Evolutionary conservation across 2,329 filamentous ascomycete species (phyloP).

Genomic region (Monilinia fructigena): DNA sequence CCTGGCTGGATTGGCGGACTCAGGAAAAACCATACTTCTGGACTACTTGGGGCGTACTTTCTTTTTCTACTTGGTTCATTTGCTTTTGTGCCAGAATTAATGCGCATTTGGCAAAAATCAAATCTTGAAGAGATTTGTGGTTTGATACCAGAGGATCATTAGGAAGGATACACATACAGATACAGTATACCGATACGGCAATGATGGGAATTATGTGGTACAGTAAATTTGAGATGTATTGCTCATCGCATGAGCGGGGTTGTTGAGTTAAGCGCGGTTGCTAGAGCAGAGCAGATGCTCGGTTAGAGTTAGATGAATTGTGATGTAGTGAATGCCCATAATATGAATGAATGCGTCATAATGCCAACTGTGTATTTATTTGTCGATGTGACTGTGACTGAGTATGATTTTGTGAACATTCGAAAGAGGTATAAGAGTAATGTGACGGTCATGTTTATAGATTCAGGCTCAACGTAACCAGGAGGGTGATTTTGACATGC

Average conservation of each 20-base stretch:
- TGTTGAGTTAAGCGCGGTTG: neutral
- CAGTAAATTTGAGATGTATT: neutral
- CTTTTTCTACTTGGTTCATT: conserved; percentile 13
- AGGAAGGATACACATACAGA: conserved; percentile 4
- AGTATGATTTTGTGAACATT: too few species aligned
- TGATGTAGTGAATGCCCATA: conserved; percentile 5
- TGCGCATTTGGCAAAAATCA: conserved; percentile 10
- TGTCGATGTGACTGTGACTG: neutral
- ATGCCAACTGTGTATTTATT: neutral
- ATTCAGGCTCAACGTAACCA: too few species aligned
- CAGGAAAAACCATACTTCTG: conserved; percentile 16
- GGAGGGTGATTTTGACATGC: too few species aligned
- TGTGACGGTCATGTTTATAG: too few species aligned
- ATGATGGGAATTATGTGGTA: conserved; percentile 2
- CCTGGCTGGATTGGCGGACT: conserved; percentile 13
- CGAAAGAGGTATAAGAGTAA: too few species aligned
- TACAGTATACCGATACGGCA: neutral
- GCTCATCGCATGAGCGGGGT: neutral
- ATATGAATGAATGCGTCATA: neutral
- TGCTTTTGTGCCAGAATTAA: conserved; percentile 6
- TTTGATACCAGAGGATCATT: conserved; percentile 9
- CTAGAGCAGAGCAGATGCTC: conserved; percentile 4
- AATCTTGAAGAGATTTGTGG: conserved; percentile 13
- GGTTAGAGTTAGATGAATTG: neutral
- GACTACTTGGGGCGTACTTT: neutral